Percentiles rank a stretch among this genome's conserved stretches.
Evolutionary conservation across 2,329 filamentous ascomycete species (phyloP).

Genomic region (Pezicula neosporulosa): DNA sequence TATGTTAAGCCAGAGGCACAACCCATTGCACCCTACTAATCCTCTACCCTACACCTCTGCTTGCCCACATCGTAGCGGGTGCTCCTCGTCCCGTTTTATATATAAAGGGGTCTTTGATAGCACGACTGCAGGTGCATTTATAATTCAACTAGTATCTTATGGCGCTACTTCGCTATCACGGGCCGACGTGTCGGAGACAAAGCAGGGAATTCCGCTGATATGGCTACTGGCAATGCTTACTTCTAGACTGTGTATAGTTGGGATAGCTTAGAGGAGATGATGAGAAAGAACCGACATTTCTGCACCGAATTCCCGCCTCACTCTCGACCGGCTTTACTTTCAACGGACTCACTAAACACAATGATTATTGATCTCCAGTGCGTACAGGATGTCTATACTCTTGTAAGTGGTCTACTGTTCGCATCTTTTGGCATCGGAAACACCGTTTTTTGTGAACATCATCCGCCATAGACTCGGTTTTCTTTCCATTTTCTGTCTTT

Average conservation of each 20-base stretch:
- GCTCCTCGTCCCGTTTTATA: constrained; percentile 20
- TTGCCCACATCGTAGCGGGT: constrained; percentile 28
- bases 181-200: constrained; percentile 29
- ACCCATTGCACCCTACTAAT: constrained; percentile 24
- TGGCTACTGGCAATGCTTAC: constrained; percentile 30
- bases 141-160: constrained; percentile 34
- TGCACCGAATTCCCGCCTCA: no score
- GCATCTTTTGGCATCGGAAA: no score
- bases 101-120: constrained; percentile 20
- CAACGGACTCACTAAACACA: constrained; percentile 12
- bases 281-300: constrained; percentile 4
- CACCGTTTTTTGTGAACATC: background rate
- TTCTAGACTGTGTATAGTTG: constrained; percentile 32
- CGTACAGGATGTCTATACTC: background rate
- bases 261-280: constrained; percentile 30
- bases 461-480: constrained; percentile 11
- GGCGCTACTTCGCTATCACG: constrained; percentile 30
- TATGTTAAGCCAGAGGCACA: no score
- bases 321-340: no score
- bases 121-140: constrained; percentile 27
- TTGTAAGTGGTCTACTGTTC: no score
- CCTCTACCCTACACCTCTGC: constrained; percentile 28
- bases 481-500: constrained; percentile 19
- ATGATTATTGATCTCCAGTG: constrained; percentile 19
- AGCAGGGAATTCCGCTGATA: constrained; percentile 22